Evolutionary conservation across 1,284 basidiomycete genomes (phyloP).

Genomic region (Cutaneotrichosporon curvatum): DNA sequence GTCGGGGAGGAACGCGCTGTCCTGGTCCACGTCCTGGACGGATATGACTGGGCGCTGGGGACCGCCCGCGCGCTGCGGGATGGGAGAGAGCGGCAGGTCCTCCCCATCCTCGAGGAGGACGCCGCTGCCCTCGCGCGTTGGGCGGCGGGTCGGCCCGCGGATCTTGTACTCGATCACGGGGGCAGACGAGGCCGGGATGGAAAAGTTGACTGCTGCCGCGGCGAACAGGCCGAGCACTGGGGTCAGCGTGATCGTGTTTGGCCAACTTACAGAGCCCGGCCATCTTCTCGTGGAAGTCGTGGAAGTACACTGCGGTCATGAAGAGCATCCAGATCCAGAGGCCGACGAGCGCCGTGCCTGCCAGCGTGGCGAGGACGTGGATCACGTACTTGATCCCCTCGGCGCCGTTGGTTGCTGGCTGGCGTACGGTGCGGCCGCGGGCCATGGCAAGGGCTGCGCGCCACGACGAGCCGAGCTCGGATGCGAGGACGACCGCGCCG

Average conservation of each 20-base stretch:
- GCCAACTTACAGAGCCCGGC: constrained; percentile 63
- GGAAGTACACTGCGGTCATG: constrained; percentile 85
- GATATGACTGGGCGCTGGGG: too few relatives aligned
- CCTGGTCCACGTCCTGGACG: too few relatives aligned
- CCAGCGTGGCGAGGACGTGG: constrained; percentile 17
- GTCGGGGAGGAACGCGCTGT: too few relatives aligned
- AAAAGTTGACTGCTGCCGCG: constrained; percentile 17
- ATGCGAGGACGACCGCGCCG: constrained; percentile 68
- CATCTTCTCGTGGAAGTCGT: constrained; percentile 77
- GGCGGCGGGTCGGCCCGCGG: constrained; percentile 12
- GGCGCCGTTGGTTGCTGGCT: neutral
- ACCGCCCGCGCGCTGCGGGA: neutral
- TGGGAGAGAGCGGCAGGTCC: neutral
- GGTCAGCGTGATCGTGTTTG: neutral
- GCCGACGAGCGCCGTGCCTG: constrained; percentile 49
- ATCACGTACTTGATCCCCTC: neutral
- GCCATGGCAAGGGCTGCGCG: constrained; percentile 2
- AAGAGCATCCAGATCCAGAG: constrained; percentile 69
- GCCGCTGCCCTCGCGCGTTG: constrained; percentile 2
- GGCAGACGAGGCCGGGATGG: constrained; percentile 14
- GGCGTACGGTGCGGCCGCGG: neutral
- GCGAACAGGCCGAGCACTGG: constrained; percentile 25
- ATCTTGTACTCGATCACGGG: constrained; percentile 20
- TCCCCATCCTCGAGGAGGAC: neutral
- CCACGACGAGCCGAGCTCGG: constrained; percentile 57